phyloP scores from a whole-genome alignment of 352 stramenopile genomes.

The Pelagophyceae sp. region DNA sequence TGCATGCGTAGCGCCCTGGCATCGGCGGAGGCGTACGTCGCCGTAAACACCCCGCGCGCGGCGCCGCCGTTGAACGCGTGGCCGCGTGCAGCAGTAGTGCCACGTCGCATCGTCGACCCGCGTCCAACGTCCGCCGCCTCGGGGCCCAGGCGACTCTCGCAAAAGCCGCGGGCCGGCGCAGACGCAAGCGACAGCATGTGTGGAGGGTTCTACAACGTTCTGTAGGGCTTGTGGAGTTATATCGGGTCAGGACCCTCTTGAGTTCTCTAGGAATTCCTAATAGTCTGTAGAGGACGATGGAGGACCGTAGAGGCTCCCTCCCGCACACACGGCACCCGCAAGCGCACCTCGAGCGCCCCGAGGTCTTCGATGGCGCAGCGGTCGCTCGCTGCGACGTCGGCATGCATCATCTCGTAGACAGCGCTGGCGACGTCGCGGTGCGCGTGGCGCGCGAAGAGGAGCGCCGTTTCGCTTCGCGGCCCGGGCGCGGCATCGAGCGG shows the following conservation, averaged over 20 bases:
- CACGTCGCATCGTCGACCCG: slow-evolving; percentile 59
- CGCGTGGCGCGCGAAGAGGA: slow-evolving; percentile 52
- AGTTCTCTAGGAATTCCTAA: too few species aligned
- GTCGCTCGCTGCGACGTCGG: background rate
- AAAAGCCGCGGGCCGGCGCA: too few species aligned
- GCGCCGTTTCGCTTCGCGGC: slow-evolving; percentile 48
- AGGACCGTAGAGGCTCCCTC: too few species aligned
- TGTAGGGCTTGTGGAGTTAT: too few species aligned
- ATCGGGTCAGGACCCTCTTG: too few species aligned
- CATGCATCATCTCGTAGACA: slow-evolving; percentile 39
- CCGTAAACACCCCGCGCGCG: slow-evolving; percentile 30
- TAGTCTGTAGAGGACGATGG: too few species aligned
- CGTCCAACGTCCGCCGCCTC: too few species aligned
- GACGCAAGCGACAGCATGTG: too few species aligned
- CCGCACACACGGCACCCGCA: too few species aligned
- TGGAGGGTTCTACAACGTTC: too few species aligned
- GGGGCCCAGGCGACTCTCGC: too few species aligned
- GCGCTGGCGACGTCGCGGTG: slow-evolving; percentile 63
- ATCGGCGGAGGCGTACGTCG: slow-evolving; percentile 35
- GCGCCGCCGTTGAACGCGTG: slow-evolving; percentile 36
- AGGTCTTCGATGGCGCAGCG: slow-evolving; percentile 41
- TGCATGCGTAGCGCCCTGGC: slow-evolving; percentile 22
- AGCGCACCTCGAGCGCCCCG: slow-evolving; percentile 47
- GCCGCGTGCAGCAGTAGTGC: slow-evolving; percentile 60
- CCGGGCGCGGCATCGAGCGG: slow-evolving; percentile 48